phyloP scores from a whole-genome alignment of 345 rosid genomes.

The Laguncularia racemosa region DNA sequence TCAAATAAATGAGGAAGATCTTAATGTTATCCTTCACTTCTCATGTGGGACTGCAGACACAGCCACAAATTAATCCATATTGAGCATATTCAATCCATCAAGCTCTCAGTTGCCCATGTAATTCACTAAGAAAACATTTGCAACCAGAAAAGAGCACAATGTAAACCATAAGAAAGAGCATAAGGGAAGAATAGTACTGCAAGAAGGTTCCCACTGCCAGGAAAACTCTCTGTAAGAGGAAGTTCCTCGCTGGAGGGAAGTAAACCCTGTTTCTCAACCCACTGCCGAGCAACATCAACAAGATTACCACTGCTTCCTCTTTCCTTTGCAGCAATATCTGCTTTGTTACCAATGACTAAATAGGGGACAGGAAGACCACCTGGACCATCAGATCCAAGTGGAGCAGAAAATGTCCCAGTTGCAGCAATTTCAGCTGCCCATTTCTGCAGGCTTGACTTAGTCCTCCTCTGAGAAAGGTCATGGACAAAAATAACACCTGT shows the following conservation, averaged over 20 bases:
- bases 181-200: slow-evolving; percentile 46
- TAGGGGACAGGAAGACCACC: slow-evolving; percentile 97
- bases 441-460: slow-evolving; percentile 87
- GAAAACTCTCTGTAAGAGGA: slow-evolving; percentile 93
- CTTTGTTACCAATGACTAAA: slow-evolving; percentile 91
- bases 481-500: slow-evolving; percentile 97
- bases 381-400: slow-evolving; percentile 90
- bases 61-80: too few relatives aligned
- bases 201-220: slow-evolving; percentile 73
- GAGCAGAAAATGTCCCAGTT: slow-evolving; percentile 90
- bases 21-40: too few relatives aligned
- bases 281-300: slow-evolving; percentile 95
- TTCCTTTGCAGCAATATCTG: slow-evolving; percentile 85
- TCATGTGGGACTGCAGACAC: too few relatives aligned
- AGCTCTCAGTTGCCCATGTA: background rate
- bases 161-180: background rate
- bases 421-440: slow-evolving; percentile 93
- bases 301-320: slow-evolving; percentile 98
- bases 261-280: slow-evolving; percentile 99
- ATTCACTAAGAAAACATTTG: background rate
- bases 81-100: too few relatives aligned
- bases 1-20: too few relatives aligned
- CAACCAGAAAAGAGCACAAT: background rate
- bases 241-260: slow-evolving; percentile 89
- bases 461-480: slow-evolving; percentile 94